These are phyloP conservation scores for rapeseed (Brassica napus) DNA, from an alignment of 345 rosid genomes.

Conservation along the genomic window DNA sequence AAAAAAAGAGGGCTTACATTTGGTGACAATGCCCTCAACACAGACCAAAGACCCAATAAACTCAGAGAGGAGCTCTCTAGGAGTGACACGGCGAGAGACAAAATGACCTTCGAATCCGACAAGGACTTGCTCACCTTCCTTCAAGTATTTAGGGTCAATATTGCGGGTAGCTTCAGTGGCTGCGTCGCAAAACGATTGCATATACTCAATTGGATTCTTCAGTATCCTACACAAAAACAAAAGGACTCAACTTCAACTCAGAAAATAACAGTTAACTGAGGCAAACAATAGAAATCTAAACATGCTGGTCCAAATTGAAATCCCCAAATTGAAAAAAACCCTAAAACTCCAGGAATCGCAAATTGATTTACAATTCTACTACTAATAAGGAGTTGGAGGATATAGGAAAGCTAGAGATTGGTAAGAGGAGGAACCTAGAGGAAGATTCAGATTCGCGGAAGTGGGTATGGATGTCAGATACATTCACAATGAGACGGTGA, in stretches of 20 bases:
- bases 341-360: not conserved
- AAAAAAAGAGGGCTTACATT: slow-evolving; percentile 51
- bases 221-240: slow-evolving; percentile 56
- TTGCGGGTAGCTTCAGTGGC: slow-evolving; percentile 75
- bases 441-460: slow-evolving; percentile 56
- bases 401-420: not conserved
- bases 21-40: slow-evolving; percentile 92
- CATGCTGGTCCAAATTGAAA: not conserved
- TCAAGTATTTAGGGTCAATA: slow-evolving; percentile 70
- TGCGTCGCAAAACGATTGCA: slow-evolving; percentile 93
- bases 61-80: slow-evolving; percentile 91
- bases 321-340: slow-evolving; percentile 1
- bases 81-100: slow-evolving; percentile 91
- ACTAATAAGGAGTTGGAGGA: too few relatives aligned
- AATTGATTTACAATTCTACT: not conserved
- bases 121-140: slow-evolving; percentile 79
- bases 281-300: too few relatives aligned
- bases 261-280: not conserved
- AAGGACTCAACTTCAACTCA: not conserved
- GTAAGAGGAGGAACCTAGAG: slow-evolving; percentile 46
- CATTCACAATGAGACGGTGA: slow-evolving; percentile 85
- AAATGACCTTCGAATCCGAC: slow-evolving; percentile 97
- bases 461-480: slow-evolving; percentile 79
- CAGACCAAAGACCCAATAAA: slow-evolving; percentile 96
- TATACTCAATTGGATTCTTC: slow-evolving; percentile 75